Conservation (phyloP, 2,329 filamentous ascomycete species). For the Trichophyton simii region DNA sequence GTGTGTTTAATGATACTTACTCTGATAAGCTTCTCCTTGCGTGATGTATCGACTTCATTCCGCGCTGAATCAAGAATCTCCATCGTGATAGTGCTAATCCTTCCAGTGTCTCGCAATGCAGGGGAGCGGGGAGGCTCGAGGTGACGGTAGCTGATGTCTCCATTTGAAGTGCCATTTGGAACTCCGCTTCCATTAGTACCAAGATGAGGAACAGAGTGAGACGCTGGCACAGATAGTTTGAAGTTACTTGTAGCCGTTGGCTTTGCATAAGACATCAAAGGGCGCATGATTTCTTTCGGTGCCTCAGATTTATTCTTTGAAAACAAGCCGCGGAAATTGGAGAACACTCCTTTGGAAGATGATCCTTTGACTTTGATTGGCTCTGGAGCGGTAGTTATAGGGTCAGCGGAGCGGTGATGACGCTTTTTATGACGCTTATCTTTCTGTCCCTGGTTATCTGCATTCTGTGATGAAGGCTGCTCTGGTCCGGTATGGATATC, state of each 20-base stretch:
- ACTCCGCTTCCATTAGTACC: not conserved
- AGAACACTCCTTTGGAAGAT: conserved; percentile 10
- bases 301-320: conserved; percentile 11
- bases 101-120: conserved; percentile 10
- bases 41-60: conserved; percentile 11
- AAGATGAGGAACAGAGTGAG: not conserved
- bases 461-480: not conserved
- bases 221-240: not conserved
- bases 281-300: not conserved
- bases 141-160: not conserved
- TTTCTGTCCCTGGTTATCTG: not conserved
- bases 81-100: conserved; percentile 13
- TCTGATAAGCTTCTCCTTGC: conserved; percentile 14
- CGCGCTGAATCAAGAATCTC: conserved; percentile 13
- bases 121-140: conserved; percentile 4
- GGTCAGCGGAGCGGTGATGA: not conserved
- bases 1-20: conserved; percentile 7
- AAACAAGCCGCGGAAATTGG: conserved; percentile 15
- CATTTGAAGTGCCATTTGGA: not conserved
- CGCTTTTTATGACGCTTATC: conserved; percentile 3
- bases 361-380: conserved; percentile 6
- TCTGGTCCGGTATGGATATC: not conserved
- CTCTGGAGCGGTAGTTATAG: not conserved
- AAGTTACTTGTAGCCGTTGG: not conserved
- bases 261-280: not conserved